phyloP scores from a whole-genome alignment of 805 yeast species.

The Isabelozyma pseudorhagii region DNA sequence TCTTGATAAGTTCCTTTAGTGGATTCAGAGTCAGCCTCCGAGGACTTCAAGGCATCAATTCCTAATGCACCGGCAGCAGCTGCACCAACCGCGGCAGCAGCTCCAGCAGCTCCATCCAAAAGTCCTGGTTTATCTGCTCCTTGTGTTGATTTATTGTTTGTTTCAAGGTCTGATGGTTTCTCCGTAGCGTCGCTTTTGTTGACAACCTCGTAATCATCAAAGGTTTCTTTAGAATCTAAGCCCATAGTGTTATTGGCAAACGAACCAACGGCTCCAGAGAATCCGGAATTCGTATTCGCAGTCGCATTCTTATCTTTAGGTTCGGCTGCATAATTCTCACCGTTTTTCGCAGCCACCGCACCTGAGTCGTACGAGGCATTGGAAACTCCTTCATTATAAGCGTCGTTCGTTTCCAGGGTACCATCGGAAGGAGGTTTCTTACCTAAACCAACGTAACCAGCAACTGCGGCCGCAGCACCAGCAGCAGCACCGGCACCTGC shows the following conservation, averaged over 20 bases:
- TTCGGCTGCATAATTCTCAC: not conserved
- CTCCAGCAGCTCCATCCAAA: conserved; percentile 14
- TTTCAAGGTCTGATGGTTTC: too few species aligned
- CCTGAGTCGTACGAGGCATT: conserved; percentile 18
- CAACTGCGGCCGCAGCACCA: conserved; percentile 10
- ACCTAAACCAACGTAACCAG: conserved; percentile 8
- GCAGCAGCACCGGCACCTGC: conserved; percentile 8
- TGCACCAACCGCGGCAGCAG: conserved; percentile 8
- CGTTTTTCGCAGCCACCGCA: not conserved
- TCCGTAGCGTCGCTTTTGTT: not conserved
- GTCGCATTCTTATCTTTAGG: not conserved
- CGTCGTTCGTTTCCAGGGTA: conserved; percentile 1
- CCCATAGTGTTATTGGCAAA: conserved; percentile 5
- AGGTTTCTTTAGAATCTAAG: conserved; percentile 1
- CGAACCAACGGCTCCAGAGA: conserved; percentile 1
- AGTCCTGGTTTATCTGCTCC: conserved; percentile 7
- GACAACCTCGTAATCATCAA: conserved; percentile 1
- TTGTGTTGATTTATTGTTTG: not conserved
- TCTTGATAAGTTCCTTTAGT: not conserved
- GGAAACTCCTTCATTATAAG: conserved; percentile 15
- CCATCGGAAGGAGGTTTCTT: conserved; percentile 1
- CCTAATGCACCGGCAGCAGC: conserved; percentile 3
- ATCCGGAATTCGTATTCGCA: conserved; percentile 1
- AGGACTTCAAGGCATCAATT: not conserved
- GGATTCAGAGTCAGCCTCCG: not conserved